These are phyloP conservation scores for Fraxinus sp. DNA, from an alignment of 305 asterid genomes.

Conservation along the genomic window DNA sequence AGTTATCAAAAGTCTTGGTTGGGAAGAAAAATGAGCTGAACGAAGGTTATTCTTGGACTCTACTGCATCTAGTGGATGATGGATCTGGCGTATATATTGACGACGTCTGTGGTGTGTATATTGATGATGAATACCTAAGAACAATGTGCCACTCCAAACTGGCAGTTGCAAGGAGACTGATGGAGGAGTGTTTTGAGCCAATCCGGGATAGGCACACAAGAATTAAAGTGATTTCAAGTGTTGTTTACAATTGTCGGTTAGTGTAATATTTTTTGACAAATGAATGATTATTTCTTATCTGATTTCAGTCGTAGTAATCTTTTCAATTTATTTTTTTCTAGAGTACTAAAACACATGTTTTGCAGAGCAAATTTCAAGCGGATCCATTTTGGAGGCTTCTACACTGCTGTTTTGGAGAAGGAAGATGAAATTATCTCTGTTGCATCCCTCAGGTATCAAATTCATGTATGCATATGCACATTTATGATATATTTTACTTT, in stretches of 20 bases:
- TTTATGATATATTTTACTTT: neutral
- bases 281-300: neutral
- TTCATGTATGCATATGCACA: neutral
- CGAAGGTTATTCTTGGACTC: conserved; percentile 51
- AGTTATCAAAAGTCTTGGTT: conserved; percentile 30
- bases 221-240: conserved; percentile 39
- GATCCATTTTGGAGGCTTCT: conserved; percentile 43
- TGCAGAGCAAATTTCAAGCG: conserved; percentile 51
- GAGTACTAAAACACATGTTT: conserved; percentile 1
- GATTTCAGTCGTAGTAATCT: neutral
- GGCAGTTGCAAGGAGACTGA: conserved; percentile 45
- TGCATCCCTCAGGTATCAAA: conserved; percentile 49
- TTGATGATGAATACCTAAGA: conserved; percentile 37
- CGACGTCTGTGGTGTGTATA: conserved; percentile 21
- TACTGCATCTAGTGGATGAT: conserved; percentile 40
- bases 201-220: conserved; percentile 43
- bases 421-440: conserved; percentile 54
- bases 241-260: conserved; percentile 56
- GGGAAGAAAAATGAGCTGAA: conserved; percentile 35
- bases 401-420: conserved; percentile 55
- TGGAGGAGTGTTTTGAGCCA: conserved; percentile 53
- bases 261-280: neutral
- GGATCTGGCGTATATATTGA: conserved; percentile 23
- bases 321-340: neutral
- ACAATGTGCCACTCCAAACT: conserved; percentile 53